Evolutionary conservation across 2,329 filamentous ascomycete species (phyloP), one percentile per base, ranked within the genome.

Genomic region (Sarocladium kiliense): DNA sequence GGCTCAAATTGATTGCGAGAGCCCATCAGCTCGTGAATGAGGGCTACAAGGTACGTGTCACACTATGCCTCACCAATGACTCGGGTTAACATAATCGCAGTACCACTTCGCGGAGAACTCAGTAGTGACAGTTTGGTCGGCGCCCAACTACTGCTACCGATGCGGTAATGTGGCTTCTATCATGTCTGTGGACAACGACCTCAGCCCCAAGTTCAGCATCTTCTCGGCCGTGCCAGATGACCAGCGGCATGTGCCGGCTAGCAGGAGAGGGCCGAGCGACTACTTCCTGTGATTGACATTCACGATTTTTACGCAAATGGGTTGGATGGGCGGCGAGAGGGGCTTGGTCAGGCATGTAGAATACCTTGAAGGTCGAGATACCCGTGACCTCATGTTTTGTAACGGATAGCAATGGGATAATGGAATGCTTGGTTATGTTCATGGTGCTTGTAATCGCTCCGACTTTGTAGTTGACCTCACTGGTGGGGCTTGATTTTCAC

Each of bases 11-110:
- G 65, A 99, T 99, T 66, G 82, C 97, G 26, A 88, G 94, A 51
- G 94, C 94, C n/a, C 94, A 99, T 72, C 94, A 99, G 74, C 81
- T 99, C 2, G 97, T 96, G 63, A 96, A 99, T 65, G 94, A 99
- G 74, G 94, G 94, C 3, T 99, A 96, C 73, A 96, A 99, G 79
- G 89, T 96, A 65, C 59, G 71, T 61, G 12, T 21, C 19, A 19
- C 16, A 3, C 21, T 11, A 25, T 12, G 34, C 18, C 25, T 21
- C 21, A 12, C n/a, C 14, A 27, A 41, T 16, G 51, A 26, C 47
- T 16, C 18, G 14, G 32, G 21, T 42, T 54, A 23, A 53, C 37
- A n/a, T 2, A 26, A 30, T 6, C 53, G 32, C 56, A 90, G 83
- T 97, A 95, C 70, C 93, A 97, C 69, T 97, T 97, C 73, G 81